phyloP scores from a whole-genome alignment of 2,329 filamentous ascomycete genomes.

The Verticillium isaacii region DNA sequence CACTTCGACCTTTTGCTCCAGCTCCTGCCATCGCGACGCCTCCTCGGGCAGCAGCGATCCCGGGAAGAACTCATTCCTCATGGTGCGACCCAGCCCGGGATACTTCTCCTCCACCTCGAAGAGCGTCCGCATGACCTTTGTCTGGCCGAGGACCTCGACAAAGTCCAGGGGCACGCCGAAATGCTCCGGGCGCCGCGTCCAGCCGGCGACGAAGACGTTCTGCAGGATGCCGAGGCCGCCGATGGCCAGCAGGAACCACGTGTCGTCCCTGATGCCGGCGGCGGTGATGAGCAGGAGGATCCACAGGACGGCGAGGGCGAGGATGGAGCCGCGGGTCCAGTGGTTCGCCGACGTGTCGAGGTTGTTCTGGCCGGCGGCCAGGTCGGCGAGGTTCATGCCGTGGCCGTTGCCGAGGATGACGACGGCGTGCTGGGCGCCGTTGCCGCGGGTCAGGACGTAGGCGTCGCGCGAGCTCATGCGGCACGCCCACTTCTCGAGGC shows the following conservation, averaged over 20 bases:
- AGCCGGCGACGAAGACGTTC: slow-evolving; percentile 29
- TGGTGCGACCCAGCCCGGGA: not conserved
- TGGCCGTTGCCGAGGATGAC: slow-evolving; percentile 26
- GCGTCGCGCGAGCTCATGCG: slow-evolving; percentile 22
- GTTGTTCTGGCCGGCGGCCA: slow-evolving; percentile 22
- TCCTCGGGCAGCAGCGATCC: not conserved
- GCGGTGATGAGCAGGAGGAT: slow-evolving; percentile 33
- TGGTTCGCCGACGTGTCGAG: not conserved
- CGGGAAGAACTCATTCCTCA: slow-evolving; percentile 6
- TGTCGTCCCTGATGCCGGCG: slow-evolving; percentile 26
- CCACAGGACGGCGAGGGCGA: slow-evolving; percentile 29
- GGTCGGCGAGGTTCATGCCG: slow-evolving; percentile 35
- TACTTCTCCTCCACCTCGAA: slow-evolving; percentile 6
- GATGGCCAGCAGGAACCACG: slow-evolving; percentile 35
- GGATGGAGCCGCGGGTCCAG: slow-evolving; percentile 14
- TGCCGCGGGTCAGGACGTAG: slow-evolving; percentile 31
- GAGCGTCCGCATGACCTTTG: slow-evolving; percentile 10
- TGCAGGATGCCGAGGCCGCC: slow-evolving; percentile 34
- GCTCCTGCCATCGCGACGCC: not conserved
- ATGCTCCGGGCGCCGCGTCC: slow-evolving; percentile 18
- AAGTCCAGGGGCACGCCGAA: slow-evolving; percentile 19
- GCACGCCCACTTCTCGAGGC: slow-evolving; percentile 36
- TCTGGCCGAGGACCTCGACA: slow-evolving; percentile 3
- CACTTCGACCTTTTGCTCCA: not conserved
- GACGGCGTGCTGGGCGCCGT: slow-evolving; percentile 33